These are phyloP conservation scores for Aspergillus sclerotialis DNA, from an alignment of 2,329 filamentous ascomycete genomes.

Conservation along the genomic window DNA sequence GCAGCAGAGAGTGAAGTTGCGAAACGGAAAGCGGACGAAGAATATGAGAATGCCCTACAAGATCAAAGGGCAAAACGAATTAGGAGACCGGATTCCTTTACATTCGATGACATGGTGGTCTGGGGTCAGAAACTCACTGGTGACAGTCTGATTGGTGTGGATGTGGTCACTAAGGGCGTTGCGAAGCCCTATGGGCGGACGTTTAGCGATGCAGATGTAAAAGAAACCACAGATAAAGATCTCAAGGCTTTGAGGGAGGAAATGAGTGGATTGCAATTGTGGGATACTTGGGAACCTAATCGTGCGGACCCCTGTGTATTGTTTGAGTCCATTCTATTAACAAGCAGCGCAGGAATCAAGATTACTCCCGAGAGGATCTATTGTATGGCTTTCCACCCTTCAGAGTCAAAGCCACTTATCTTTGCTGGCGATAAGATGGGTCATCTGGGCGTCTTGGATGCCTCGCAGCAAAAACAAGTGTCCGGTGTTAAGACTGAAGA, in stretches of 20 bases:
- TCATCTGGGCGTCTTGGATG: constrained; percentile 84
- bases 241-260: constrained; percentile 65
- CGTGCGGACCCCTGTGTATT: constrained; percentile 42
- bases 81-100: constrained; percentile 61
- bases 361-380: constrained; percentile 85
- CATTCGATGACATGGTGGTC: constrained; percentile 69
- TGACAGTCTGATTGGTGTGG: constrained; percentile 56
- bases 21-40: constrained; percentile 62
- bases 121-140: constrained; percentile 67
- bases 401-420: constrained; percentile 73
- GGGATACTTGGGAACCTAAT: constrained; percentile 76
- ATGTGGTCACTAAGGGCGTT: constrained; percentile 55
- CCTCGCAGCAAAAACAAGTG: constrained; percentile 44
- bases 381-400: constrained; percentile 81
- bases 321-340: constrained; percentile 2
- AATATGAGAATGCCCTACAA: constrained; percentile 51
- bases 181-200: constrained; percentile 78
- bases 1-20: constrained; percentile 61
- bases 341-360: constrained; percentile 62
- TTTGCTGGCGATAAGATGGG: constrained; percentile 95
- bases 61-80: constrained; percentile 55
- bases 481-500: constrained; percentile 44
- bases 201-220: constrained; percentile 76
- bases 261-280: constrained; percentile 71
- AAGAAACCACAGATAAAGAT: constrained; percentile 69